phyloP scores from a whole-genome alignment of 2,329 filamentous ascomycete genomes.

The Tolypocladium ophioglossoides region DNA sequence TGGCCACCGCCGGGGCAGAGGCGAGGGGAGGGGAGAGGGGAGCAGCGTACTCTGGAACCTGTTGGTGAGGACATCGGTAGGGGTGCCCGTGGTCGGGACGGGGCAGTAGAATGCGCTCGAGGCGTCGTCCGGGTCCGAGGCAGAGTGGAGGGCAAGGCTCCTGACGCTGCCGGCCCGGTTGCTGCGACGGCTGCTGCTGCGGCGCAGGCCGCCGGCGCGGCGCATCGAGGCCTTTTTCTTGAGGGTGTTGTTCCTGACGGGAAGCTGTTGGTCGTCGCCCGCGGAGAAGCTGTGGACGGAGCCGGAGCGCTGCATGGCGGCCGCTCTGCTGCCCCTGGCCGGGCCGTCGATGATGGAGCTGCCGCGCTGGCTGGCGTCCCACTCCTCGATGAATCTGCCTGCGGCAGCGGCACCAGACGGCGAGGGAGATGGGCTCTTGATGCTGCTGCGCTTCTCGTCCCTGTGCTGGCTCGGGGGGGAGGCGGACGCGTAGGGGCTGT shows the following conservation, averaged over 20 bases:
- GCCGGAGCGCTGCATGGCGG: conserved; percentile 47
- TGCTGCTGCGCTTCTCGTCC: conserved; percentile 3
- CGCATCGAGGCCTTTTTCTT: conserved; percentile 81
- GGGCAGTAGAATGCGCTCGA: conserved; percentile 86
- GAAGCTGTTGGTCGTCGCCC: conserved; percentile 30
- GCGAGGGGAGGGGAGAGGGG: not conserved
- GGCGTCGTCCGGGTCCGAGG: conserved; percentile 54
- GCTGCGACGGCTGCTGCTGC: conserved; percentile 71
- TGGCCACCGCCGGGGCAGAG: not conserved
- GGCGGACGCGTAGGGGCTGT: conserved; percentile 1
- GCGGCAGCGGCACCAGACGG: not conserved
- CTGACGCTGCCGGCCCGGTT: conserved; percentile 78
- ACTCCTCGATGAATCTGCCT: conserved; percentile 58
- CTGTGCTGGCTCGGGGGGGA: conserved; percentile 1
- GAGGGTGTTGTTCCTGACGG: conserved; percentile 57
- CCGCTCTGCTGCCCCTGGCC: conserved; percentile 13
- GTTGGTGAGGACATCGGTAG: conserved; percentile 77
- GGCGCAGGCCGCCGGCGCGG: conserved; percentile 62
- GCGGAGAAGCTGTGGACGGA: conserved; percentile 46
- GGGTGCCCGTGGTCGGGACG: conserved; percentile 75
- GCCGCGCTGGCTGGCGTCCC: conserved; percentile 58
- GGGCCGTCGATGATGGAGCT: conserved; percentile 49
- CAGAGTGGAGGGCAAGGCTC: conserved; percentile 64
- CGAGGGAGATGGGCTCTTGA: conserved; percentile 8
- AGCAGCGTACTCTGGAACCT: conserved; percentile 69